Percentiles rank a stretch among this genome's conserved stretches.
Conservation (phyloP, 108 stramenopile genomes). For the Chaetoceros tenuissimus region DNA sequence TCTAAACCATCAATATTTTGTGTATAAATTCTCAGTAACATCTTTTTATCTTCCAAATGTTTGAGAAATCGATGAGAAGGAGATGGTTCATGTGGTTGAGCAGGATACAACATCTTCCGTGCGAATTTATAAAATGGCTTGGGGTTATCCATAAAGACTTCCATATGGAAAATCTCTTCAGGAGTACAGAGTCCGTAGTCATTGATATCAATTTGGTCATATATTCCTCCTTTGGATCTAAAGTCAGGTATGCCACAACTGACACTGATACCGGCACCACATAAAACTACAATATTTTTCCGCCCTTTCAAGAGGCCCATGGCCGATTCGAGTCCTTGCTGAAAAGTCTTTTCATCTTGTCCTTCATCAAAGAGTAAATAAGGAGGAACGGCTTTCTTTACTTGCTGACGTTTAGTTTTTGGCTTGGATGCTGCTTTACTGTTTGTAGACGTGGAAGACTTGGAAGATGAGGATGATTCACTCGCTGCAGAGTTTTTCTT, state of each 20-base stretch:
- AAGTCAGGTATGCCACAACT: constrained; percentile 84
- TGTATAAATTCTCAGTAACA: constrained; percentile 61
- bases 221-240: constrained; percentile 53
- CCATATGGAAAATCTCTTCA: constrained; percentile 77
- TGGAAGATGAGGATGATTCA: too few species aligned
- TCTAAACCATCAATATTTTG: constrained; percentile 86
- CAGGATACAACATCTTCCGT: constrained; percentile 31
- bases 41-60: constrained; percentile 43
- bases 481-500: too few species aligned
- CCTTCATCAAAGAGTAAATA: too few species aligned
- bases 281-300: constrained; percentile 64
- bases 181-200: constrained; percentile 23
- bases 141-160: constrained; percentile 65
- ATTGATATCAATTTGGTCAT: not conserved
- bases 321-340: constrained; percentile 20
- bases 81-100: constrained; percentile 28
- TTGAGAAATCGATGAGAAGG: constrained; percentile 71
- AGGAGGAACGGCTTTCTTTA: too few species aligned
- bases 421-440: too few species aligned
- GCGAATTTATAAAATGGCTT: constrained; percentile 67
- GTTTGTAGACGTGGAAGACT: too few species aligned
- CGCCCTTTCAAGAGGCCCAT: constrained; percentile 25
- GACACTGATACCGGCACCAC: constrained; percentile 74
- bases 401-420: too few species aligned
- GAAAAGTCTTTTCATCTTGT: too few species aligned